phyloP scores from a whole-genome alignment of 176 grass and related monocot genomes.

The Lolium multiflorum region DNA sequence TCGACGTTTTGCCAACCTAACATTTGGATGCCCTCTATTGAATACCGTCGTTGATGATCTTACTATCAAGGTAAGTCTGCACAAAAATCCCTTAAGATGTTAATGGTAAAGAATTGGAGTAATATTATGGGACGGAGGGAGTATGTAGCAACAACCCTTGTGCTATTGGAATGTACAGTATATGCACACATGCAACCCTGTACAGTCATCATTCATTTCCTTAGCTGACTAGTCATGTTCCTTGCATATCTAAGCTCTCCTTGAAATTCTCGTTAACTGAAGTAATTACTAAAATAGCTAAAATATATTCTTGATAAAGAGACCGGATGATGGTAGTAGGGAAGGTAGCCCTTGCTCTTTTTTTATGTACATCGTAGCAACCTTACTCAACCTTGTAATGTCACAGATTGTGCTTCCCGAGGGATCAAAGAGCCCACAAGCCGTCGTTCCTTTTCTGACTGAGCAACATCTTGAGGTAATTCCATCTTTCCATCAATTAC shows the following conservation, averaged over 20 bases:
- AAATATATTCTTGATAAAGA: conserved; percentile 5
- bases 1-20: conserved; percentile 75
- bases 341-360: not conserved
- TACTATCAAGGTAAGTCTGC: conserved; percentile 69
- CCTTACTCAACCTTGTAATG: conserved; percentile 27
- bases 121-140: not conserved
- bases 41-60: conserved; percentile 84
- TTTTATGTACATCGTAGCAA: conserved; percentile 14
- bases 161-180: not conserved
- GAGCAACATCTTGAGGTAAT: conserved; percentile 73
- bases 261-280: conserved; percentile 10
- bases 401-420: conserved; percentile 77
- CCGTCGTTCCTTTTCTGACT: conserved; percentile 63
- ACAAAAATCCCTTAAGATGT: not conserved
- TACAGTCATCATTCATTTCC: not conserved
- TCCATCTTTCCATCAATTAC: not conserved
- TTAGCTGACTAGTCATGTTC: conserved; percentile 26
- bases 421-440: conserved; percentile 70
- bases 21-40: conserved; percentile 77
- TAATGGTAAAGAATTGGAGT: not conserved
- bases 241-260: not conserved
- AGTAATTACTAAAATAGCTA: not conserved
- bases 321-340: not conserved
- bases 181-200: not conserved
- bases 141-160: not conserved